phyloP scores from a whole-genome alignment of 1,284 basidiomycete genomes.

The Rhodotorula sp. region DNA sequence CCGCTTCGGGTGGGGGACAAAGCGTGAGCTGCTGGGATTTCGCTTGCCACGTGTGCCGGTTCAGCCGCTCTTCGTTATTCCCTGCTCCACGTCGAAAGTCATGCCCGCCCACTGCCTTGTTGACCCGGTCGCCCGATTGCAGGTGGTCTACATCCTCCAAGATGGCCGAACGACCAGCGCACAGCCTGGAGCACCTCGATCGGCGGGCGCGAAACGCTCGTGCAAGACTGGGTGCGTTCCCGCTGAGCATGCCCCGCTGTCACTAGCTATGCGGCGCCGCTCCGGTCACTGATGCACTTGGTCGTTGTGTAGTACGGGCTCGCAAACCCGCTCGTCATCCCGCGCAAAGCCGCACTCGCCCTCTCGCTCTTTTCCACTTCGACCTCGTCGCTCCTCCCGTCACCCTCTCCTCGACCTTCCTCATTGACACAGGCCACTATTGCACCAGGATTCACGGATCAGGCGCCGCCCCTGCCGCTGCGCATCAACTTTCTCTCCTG shows the following conservation, averaged over 20 bases:
- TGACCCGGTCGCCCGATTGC: neutral
- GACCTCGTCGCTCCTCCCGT: neutral
- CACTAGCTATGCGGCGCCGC: neutral
- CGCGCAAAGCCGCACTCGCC: constrained; percentile 23
- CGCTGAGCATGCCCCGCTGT: neutral
- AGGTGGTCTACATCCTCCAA: constrained; percentile 24
- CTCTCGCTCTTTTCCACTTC: constrained; percentile 22
- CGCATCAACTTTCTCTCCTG: constrained; percentile 26
- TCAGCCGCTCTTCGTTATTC: too few relatives aligned
- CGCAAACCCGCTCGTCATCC: constrained; percentile 11
- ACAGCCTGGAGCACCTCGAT: constrained; percentile 13
- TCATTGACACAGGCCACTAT: neutral
- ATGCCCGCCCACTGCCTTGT: too few relatives aligned
- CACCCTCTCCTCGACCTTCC: neutral
- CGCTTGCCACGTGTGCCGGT: too few relatives aligned
- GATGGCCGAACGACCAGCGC: constrained; percentile 23
- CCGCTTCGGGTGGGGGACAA: constrained; percentile 15
- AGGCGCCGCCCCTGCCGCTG: neutral
- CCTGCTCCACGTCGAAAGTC: neutral
- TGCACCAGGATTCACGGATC: neutral
- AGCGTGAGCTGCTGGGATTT: neutral
- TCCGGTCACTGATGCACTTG: neutral
- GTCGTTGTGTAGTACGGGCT: constrained; percentile 18
- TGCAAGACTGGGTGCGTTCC: constrained; percentile 33
- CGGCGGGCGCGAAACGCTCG: constrained; percentile 11